Percentiles rank a stretch among this genome's conserved stretches.
These are phyloP conservation scores for Chlamydomonas sphaeroides DNA, from an alignment of 139 green algal genomes.

Conservation along the genomic window DNA sequence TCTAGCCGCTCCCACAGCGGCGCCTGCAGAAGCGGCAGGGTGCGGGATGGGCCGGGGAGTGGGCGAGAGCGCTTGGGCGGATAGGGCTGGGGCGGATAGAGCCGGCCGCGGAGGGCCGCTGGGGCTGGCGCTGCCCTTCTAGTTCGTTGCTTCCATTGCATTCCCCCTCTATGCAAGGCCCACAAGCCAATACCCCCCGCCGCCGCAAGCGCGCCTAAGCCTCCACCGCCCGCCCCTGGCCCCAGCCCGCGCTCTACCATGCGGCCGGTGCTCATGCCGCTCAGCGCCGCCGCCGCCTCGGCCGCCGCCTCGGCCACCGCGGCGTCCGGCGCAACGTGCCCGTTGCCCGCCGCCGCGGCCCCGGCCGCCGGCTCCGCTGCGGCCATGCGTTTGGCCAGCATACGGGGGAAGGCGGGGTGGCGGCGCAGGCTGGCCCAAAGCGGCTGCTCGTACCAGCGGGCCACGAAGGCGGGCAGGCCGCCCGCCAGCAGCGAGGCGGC, in stretches of 20 bases:
- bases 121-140: too few species aligned
- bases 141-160: too few species aligned
- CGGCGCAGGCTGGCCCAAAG: conserved; percentile 72
- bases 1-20: conserved; percentile 52
- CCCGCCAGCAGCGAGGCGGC: conserved; percentile 47
- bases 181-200: too few species aligned
- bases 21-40: conserved; percentile 25
- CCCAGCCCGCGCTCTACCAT: too few species aligned
- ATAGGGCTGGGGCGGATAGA: too few species aligned
- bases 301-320: neutral
- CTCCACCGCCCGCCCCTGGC: too few species aligned
- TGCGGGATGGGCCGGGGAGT: conserved; percentile 12
- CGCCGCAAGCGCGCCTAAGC: too few species aligned
- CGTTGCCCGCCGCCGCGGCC: neutral
- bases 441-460: conserved; percentile 76
- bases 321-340: neutral
- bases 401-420: conserved; percentile 54
- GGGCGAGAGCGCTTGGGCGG: too few species aligned
- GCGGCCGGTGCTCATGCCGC: conserved; percentile 65
- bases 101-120: too few species aligned
- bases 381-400: conserved; percentile 38
- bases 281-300: conserved; percentile 54
- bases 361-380: neutral
- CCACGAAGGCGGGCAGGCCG: conserved; percentile 67
- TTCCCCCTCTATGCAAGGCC: too few species aligned